phyloP scores from a whole-genome alignment of 2,329 filamentous ascomycete genomes.

The Apiospora aurea region DNA sequence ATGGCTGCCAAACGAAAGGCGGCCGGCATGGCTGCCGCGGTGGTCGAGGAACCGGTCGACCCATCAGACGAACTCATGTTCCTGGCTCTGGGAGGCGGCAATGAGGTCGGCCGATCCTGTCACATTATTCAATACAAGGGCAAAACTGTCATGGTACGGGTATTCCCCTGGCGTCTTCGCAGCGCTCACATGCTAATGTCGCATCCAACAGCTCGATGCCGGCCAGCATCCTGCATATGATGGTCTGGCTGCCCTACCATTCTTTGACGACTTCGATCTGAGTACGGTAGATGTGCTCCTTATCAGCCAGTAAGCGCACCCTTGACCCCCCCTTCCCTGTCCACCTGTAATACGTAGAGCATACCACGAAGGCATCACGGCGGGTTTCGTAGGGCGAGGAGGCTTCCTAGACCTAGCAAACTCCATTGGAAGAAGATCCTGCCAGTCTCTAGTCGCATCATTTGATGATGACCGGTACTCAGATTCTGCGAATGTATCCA shows the following conservation, averaged over 20 bases:
- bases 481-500: slow-evolving; percentile 41
- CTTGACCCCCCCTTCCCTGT: slow-evolving; percentile 30
- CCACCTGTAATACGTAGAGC: slow-evolving; percentile 26
- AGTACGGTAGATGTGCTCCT: slow-evolving; percentile 96
- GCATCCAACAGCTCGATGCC: slow-evolving; percentile 77
- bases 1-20: slow-evolving; percentile 98
- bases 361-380: slow-evolving; percentile 33
- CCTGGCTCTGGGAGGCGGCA: slow-evolving; percentile 90
- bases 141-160: slow-evolving; percentile 93
- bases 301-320: slow-evolving; percentile 94
- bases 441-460: slow-evolving; percentile 18
- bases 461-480: slow-evolving; percentile 11
- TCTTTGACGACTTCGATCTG: slow-evolving; percentile 98
- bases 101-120: slow-evolving; percentile 95
- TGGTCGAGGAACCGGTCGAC: slow-evolving; percentile 85
- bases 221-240: slow-evolving; percentile 97
- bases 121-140: slow-evolving; percentile 99
- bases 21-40: slow-evolving; percentile 67
- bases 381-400: slow-evolving; percentile 37
- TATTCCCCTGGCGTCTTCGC: slow-evolving; percentile 26
- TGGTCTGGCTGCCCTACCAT: slow-evolving; percentile 89
- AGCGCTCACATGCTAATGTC: slow-evolving; percentile 31
- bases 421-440: slow-evolving; percentile 19
- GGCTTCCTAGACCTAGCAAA: slow-evolving; percentile 26
- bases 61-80: slow-evolving; percentile 95